phyloP scores from a whole-genome alignment of 768 basidiomycete genomes.

The Boletus sp. region DNA sequence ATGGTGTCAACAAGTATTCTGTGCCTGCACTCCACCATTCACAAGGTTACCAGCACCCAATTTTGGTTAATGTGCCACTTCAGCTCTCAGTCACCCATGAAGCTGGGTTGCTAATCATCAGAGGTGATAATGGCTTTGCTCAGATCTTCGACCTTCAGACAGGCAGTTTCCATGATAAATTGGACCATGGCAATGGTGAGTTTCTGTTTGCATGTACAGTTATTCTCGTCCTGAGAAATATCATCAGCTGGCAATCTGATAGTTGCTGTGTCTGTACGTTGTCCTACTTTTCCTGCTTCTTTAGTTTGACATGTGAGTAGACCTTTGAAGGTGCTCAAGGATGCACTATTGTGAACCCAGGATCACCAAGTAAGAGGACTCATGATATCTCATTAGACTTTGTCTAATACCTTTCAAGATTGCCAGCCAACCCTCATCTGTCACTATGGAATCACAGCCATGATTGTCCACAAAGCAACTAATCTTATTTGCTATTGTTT shows the following conservation, averaged over 20 bases:
- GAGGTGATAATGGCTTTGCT: slow-evolving; percentile 10
- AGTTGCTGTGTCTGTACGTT: neutral
- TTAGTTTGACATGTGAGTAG: too few species aligned
- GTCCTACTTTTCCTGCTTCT: neutral
- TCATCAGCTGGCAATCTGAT: neutral
- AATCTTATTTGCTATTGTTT: too few species aligned
- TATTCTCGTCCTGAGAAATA: too few species aligned
- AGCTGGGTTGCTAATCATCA: neutral
- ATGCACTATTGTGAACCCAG: neutral
- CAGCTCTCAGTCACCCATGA: slow-evolving; percentile 4
- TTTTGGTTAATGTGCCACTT: slow-evolving; percentile 1
- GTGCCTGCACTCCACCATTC: neutral
- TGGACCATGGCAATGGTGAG: slow-evolving; percentile 3
- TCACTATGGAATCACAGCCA: too few species aligned
- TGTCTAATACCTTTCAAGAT: too few species aligned
- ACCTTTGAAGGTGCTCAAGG: neutral
- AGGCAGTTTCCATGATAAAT: neutral
- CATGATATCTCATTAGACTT: too few species aligned
- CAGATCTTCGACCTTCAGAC: neutral
- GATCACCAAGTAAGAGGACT: too few species aligned
- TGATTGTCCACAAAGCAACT: too few species aligned
- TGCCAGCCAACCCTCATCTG: too few species aligned
- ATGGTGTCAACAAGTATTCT: slow-evolving; percentile 6
- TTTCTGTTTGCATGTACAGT: too few species aligned
- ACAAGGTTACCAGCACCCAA: neutral